Conservation (phyloP, 2,329 filamentous ascomycete species). For the Polychaeton citri region DNA sequence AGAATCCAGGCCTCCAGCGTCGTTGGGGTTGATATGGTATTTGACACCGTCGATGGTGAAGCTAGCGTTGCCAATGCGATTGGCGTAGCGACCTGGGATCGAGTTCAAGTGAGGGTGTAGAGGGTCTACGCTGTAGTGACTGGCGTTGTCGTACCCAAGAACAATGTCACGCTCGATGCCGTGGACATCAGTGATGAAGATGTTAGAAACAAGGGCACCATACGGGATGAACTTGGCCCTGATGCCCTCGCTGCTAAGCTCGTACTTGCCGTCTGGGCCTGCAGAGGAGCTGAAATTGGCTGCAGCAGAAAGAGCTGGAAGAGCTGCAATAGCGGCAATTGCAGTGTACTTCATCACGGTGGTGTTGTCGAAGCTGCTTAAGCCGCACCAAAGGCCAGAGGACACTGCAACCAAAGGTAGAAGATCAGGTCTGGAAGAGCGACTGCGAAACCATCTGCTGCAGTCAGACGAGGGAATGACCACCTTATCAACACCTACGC, state of each 20-base stretch:
- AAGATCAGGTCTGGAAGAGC: no score
- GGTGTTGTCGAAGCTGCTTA: no score
- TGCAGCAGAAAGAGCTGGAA: neutral
- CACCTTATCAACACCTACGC: no score
- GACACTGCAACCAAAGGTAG: no score
- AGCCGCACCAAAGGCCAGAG: no score
- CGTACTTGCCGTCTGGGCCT: slow-evolving; percentile 46
- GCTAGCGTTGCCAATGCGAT: slow-evolving; percentile 56
- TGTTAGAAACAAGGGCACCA: slow-evolving; percentile 58
- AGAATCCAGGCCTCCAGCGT: slow-evolving; percentile 37
- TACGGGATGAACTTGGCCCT: slow-evolving; percentile 59
- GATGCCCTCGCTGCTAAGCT: slow-evolving; percentile 54
- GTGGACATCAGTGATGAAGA: slow-evolving; percentile 56
- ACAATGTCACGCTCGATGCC: slow-evolving; percentile 59
- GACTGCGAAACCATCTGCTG: no score
- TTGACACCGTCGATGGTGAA: slow-evolving; percentile 35
- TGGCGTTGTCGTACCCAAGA: slow-evolving; percentile 63
- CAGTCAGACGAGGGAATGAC: no score
- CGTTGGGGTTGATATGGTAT: slow-evolving; percentile 38
- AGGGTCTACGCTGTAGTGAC: slow-evolving; percentile 50
- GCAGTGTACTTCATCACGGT: neutral
- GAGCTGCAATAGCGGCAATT: neutral
- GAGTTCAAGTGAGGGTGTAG: slow-evolving; percentile 59
- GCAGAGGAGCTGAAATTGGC: neutral
- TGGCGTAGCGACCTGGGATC: slow-evolving; percentile 63